Evolutionary conservation across 2,329 filamentous ascomycete species (phyloP).

Genomic region (Calonectria pauciramosa): DNA sequence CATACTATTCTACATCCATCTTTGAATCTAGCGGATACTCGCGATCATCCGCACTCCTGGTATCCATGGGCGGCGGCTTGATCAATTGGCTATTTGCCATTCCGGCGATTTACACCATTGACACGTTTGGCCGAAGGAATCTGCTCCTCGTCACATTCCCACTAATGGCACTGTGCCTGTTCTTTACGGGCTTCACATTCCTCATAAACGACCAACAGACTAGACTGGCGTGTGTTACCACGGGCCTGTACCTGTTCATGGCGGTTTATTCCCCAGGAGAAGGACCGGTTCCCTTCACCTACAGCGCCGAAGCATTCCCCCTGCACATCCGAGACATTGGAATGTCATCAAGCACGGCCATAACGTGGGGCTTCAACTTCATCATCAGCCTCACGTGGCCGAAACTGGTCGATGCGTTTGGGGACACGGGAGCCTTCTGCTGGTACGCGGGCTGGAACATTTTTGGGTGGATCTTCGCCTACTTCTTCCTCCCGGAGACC

Average conservation of each 20-base stretch:
- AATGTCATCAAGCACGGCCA: constrained; percentile 54
- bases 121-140: constrained; percentile 66
- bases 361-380: constrained; percentile 53
- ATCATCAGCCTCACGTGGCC: constrained; percentile 51
- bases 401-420: constrained; percentile 45
- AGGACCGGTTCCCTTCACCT: constrained; percentile 54
- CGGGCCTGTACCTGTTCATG: constrained; percentile 53
- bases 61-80: constrained; percentile 53
- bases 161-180: constrained; percentile 45
- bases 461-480: constrained; percentile 61
- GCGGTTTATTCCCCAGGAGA: constrained; percentile 53
- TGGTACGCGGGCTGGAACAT: constrained; percentile 63
- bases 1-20: constrained; percentile 49
- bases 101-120: constrained; percentile 54
- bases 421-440: constrained; percentile 50
- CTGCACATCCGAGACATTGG: constrained; percentile 52
- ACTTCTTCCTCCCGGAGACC: constrained; percentile 64
- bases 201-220: constrained; percentile 30
- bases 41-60: constrained; percentile 46
- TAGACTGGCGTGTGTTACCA: constrained; percentile 48
- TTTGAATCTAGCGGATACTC: constrained; percentile 45
- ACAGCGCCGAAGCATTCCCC: constrained; percentile 54
- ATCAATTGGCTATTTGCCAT: constrained; percentile 64
- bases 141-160: constrained; percentile 53
- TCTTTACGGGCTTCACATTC: constrained; percentile 48